Percentiles rank a stretch among this genome's conserved stretches.
phyloP scores from a whole-genome alignment of 139 green algal genomes.

The Chlamydomonas incerta region DNA sequence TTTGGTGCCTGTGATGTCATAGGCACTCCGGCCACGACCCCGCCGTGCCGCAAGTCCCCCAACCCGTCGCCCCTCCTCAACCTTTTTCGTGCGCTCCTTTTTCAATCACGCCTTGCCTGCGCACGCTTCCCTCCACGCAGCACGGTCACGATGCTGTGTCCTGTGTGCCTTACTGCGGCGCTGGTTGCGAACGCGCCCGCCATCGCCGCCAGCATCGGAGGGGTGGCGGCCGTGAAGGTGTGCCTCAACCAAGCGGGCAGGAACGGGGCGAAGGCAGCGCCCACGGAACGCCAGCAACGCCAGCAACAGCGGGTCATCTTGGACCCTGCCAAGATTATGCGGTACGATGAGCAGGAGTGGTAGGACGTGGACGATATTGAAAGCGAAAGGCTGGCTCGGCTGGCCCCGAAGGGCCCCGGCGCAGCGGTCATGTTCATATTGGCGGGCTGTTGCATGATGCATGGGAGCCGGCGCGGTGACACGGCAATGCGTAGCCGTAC shows the following conservation, averaged over 20 bases:
- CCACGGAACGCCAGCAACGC: neutral
- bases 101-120: no score
- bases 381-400: no score
- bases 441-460: no score
- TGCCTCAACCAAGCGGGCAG: neutral
- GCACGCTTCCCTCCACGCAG: neutral
- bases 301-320: constrained; percentile 5
- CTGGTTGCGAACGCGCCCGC: constrained; percentile 35
- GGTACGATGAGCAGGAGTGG: constrained; percentile 31
- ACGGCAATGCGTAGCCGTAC: no score
- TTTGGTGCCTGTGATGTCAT: no score
- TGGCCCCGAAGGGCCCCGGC: no score
- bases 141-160: constrained; percentile 35
- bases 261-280: neutral
- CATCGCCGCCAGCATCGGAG: neutral
- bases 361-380: neutral
- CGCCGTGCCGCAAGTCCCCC: no score
- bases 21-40: no score
- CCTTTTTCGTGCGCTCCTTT: no score
- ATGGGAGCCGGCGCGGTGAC: no score
- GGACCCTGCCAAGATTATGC: neutral
- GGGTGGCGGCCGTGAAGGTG: constrained; percentile 24
- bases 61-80: no score
- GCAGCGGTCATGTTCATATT: no score
- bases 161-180: constrained; percentile 38